These are phyloP conservation scores for Candida smagusa DNA, from an alignment of 1,139 yeast genomes.

Conservation along the genomic window DNA sequence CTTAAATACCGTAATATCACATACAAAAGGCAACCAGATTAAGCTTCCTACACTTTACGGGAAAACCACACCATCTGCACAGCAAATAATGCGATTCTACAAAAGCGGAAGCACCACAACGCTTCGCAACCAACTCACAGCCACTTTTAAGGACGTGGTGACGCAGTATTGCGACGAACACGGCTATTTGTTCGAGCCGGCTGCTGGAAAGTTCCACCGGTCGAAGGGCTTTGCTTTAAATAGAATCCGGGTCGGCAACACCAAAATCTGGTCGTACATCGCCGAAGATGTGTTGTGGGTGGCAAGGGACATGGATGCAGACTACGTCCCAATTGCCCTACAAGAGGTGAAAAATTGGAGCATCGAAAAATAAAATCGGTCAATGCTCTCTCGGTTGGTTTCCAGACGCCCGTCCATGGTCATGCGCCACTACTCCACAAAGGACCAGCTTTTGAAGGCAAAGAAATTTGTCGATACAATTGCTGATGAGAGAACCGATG, in stretches of 20 bases:
- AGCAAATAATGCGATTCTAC: no score
- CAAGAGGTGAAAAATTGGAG: slow-evolving; percentile 11
- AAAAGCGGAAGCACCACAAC: no score
- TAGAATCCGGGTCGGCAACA: slow-evolving; percentile 11
- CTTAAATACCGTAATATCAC: slow-evolving; percentile 15
- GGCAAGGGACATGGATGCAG: slow-evolving; percentile 7
- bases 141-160: slow-evolving; percentile 40
- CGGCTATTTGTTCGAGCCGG: slow-evolving; percentile 20
- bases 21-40: slow-evolving; percentile 7
- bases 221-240: slow-evolving; percentile 24
- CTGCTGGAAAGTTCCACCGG: slow-evolving; percentile 17
- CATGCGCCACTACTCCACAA: slow-evolving; percentile 7
- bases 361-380: not conserved
- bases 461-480: slow-evolving; percentile 24
- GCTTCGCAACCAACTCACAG: slow-evolving; percentile 14
- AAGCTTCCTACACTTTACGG: slow-evolving; percentile 19
- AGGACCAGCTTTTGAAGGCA: slow-evolving; percentile 15
- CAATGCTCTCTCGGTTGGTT: not conserved
- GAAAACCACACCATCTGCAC: not conserved
- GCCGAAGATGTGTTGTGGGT: slow-evolving; percentile 37
- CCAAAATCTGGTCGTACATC: slow-evolving; percentile 20
- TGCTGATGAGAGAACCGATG: slow-evolving; percentile 34
- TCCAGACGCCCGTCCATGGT: not conserved
- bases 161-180: slow-evolving; percentile 25
- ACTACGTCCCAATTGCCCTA: slow-evolving; percentile 23